Evolutionary conservation across 2,329 filamentous ascomycete species (phyloP).

Genomic region (Fusarium sp.): DNA sequence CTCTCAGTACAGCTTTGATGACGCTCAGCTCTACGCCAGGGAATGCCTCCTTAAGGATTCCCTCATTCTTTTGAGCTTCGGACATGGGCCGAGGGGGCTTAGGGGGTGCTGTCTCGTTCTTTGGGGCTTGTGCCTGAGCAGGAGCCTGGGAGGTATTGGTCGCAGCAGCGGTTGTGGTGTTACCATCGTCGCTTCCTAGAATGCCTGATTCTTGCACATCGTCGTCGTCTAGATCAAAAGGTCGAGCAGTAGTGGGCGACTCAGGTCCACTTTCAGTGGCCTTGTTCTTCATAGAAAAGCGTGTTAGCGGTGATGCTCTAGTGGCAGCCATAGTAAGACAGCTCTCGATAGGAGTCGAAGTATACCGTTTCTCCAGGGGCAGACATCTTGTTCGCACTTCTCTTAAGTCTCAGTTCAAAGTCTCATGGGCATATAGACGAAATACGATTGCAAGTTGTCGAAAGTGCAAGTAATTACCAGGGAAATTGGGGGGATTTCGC

Average conservation of each 20-base stretch:
- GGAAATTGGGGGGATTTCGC: constrained; percentile 49
- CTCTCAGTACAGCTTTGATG: constrained; percentile 87
- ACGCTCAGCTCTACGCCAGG: constrained; percentile 83
- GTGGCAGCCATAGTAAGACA: constrained; percentile 23
- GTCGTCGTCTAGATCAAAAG: constrained; percentile 78
- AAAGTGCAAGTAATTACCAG: constrained; percentile 22
- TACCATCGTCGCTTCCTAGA: constrained; percentile 59
- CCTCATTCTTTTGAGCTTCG: constrained; percentile 86
- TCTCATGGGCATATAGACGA: constrained; percentile 14
- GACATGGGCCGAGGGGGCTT: constrained; percentile 89
- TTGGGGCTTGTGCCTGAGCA: constrained; percentile 36
- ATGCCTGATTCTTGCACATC: constrained; percentile 73
- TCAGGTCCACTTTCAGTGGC: constrained; percentile 64
- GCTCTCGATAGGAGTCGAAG: constrained; percentile 39
- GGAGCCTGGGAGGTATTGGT: constrained; percentile 44
- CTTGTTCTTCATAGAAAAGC: constrained; percentile 58
- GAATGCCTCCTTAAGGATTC: constrained; percentile 93
- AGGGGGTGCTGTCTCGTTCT: constrained; percentile 69
- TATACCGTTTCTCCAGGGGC: constrained; percentile 60
- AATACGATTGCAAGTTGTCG: constrained; percentile 17
- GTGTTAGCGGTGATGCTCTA: constrained; percentile 41
- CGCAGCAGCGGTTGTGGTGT: constrained; percentile 44
- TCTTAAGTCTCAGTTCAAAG: constrained; percentile 12
- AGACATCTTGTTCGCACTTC: constrained; percentile 55
- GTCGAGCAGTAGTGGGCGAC: constrained; percentile 74